Evolutionary conservation across 208 protist species (phyloP).

Genomic region (Angomonas ambiguus): DNA sequence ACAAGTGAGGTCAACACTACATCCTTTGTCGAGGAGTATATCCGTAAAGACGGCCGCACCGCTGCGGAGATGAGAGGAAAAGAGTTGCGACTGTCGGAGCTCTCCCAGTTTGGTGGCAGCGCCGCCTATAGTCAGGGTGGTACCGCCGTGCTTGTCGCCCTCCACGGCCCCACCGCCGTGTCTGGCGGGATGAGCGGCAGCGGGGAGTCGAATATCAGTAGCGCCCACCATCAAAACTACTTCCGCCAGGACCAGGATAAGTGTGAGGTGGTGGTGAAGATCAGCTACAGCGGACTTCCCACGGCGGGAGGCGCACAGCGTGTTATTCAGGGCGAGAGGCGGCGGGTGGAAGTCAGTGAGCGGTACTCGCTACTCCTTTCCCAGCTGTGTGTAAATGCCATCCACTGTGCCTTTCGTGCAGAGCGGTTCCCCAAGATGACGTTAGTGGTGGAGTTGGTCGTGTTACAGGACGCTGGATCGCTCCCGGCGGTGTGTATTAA

Average conservation of each 20-base stretch:
- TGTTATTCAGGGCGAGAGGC: constrained; percentile 30
- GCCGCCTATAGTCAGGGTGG: constrained; percentile 71
- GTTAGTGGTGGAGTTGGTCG: constrained; percentile 54
- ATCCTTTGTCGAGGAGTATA: constrained; percentile 9
- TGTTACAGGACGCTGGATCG: constrained; percentile 70
- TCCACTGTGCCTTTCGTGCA: constrained; percentile 43
- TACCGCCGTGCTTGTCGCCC: constrained; percentile 48
- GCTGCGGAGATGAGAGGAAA: constrained; percentile 62
- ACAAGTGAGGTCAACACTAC: neutral
- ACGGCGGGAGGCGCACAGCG: constrained; percentile 49
- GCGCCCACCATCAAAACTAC: neutral
- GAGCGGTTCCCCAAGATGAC: constrained; percentile 64
- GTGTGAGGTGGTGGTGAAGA: constrained; percentile 14
- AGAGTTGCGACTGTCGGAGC: constrained; percentile 51
- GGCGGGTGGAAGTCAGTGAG: constrained; percentile 39
- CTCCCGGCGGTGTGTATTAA: constrained; percentile 68
- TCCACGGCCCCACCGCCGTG: constrained; percentile 69
- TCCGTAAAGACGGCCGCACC: constrained; percentile 57
- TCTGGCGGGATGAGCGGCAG: neutral
- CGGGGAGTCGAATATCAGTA: neutral
- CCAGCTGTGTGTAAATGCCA: constrained; percentile 22
- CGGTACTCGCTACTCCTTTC: constrained; percentile 21
- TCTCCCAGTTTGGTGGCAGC: constrained; percentile 70
- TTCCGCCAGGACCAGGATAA: constrained; percentile 17
- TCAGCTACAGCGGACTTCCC: constrained; percentile 14